Percentiles rank a stretch among this genome's conserved stretches.
Evolutionary conservation across 169 alveolate genomes (phyloP).

Genomic region (Eimeria acervulina): DNA sequence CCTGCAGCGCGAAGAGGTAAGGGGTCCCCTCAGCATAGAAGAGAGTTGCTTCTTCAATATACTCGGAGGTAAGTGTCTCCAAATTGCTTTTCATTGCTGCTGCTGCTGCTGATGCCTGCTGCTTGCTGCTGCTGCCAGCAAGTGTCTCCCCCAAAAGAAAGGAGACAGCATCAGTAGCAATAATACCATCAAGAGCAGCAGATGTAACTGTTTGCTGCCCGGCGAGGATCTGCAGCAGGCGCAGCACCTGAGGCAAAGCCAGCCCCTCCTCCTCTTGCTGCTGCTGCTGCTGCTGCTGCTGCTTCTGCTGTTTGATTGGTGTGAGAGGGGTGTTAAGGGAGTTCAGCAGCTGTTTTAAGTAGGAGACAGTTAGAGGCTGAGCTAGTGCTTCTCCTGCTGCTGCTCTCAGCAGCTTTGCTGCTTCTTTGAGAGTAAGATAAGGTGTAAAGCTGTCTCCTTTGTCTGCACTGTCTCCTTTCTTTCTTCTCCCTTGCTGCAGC

Average conservation of each 20-base stretch:
- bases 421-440: background rate
- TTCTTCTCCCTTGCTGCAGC: background rate
- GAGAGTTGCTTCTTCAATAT: background rate
- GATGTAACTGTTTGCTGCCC: slow-evolving; percentile 16
- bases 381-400: background rate
- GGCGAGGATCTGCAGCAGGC: slow-evolving; percentile 39
- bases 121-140: background rate
- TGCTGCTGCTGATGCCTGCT: slow-evolving; percentile 53
- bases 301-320: slow-evolving; percentile 4
- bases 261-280: slow-evolving; percentile 36
- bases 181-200: slow-evolving; percentile 4
- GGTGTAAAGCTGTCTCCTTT: background rate
- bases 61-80: background rate
- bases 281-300: slow-evolving; percentile 33
- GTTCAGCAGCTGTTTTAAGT: background rate
- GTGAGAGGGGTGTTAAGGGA: background rate
- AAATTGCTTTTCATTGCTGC: background rate
- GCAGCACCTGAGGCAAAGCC: slow-evolving; percentile 54
- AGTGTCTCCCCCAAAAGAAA: background rate
- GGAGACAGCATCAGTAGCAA: slow-evolving; percentile 35
- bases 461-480: background rate
- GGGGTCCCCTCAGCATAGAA: slow-evolving; percentile 19
- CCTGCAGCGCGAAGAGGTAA: background rate
- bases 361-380: slow-evolving; percentile 3
- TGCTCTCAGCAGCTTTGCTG: background rate